These are phyloP conservation scores for Ceratonia siliqua DNA, from an alignment of 306 rosid genomes.

Conservation along the genomic window DNA sequence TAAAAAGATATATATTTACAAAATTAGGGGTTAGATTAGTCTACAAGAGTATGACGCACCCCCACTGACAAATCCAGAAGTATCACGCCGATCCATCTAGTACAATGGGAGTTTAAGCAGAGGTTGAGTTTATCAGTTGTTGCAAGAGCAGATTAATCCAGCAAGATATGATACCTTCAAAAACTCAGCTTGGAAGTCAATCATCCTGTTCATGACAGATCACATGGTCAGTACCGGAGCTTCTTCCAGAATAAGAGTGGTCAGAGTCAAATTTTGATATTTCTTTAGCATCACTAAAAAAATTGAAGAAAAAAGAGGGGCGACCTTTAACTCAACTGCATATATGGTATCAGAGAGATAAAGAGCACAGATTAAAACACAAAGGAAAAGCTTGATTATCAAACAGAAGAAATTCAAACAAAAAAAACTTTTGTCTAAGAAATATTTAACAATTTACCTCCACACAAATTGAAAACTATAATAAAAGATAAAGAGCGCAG, in stretches of 20 bases:
- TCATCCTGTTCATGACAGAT: slow-evolving; percentile 61
- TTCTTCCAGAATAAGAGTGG: neutral
- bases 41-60: slow-evolving; percentile 56
- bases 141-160: slow-evolving; percentile 42
- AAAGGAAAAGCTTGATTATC: neutral
- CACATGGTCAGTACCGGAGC: slow-evolving; percentile 32
- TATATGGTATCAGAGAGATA: neutral
- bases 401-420: neutral
- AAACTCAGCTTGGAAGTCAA: slow-evolving; percentile 36
- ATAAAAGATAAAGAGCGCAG: slow-evolving; percentile 8
- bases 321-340: neutral
- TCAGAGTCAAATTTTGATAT: slow-evolving; percentile 5
- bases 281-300: neutral
- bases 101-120: slow-evolving; percentile 37
- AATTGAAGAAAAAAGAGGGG: neutral
- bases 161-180: slow-evolving; percentile 40
- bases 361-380: neutral
- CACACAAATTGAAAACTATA: neutral
- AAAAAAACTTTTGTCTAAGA: neutral
- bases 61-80: slow-evolving; percentile 99
- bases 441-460: neutral
- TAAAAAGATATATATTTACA: slow-evolving; percentile 48
- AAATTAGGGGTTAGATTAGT: slow-evolving; percentile 58
- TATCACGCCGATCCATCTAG: slow-evolving; percentile 90
- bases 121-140: slow-evolving; percentile 47